Percentiles rank a stretch among this genome's conserved stretches.
These are phyloP conservation scores for Sclerotinia spermophila DNA, from an alignment of 2,329 filamentous ascomycete genomes.

Conservation along the genomic window DNA sequence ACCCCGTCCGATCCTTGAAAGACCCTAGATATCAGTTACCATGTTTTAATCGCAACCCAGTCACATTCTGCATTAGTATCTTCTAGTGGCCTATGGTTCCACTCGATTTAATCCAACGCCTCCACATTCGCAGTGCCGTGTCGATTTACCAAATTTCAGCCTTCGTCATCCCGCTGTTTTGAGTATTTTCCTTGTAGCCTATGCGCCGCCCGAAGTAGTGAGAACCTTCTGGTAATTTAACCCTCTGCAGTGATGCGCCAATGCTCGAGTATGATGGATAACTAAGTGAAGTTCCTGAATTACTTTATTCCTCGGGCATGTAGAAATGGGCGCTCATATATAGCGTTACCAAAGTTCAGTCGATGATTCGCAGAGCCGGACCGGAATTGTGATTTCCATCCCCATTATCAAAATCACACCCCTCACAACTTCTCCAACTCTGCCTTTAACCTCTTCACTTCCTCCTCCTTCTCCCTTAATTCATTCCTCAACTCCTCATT, in stretches of 20 bases:
- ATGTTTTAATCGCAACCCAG: not conserved
- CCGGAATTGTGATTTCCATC: not conserved
- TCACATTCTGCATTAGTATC: not conserved
- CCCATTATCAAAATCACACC: not conserved
- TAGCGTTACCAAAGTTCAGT: too few relatives aligned
- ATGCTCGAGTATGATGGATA: not conserved
- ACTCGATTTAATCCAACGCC: not conserved
- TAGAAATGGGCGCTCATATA: not conserved
- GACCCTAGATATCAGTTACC: not conserved
- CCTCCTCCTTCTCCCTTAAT: slow-evolving; percentile 30
- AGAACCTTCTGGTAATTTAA: not conserved
- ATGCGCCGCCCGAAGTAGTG: not conserved
- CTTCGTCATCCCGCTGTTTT: not conserved
- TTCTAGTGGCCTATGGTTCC: not conserved
- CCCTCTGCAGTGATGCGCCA: not conserved
- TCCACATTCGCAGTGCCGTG: not conserved
- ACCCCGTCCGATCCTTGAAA: not conserved
- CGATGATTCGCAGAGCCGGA: not conserved
- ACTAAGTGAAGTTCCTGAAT: not conserved
- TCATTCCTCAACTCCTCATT: slow-evolving; percentile 28
- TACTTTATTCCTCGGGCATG: not conserved
- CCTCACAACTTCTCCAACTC: not conserved
- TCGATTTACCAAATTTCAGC: too few relatives aligned
- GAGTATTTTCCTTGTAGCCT: not conserved
- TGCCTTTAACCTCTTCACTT: slow-evolving; percentile 26